Percentiles rank a stretch among this genome's conserved stretches.
Conservation (phyloP, 2,329 filamentous ascomycete species). For the Microthyrium microscopicum region DNA sequence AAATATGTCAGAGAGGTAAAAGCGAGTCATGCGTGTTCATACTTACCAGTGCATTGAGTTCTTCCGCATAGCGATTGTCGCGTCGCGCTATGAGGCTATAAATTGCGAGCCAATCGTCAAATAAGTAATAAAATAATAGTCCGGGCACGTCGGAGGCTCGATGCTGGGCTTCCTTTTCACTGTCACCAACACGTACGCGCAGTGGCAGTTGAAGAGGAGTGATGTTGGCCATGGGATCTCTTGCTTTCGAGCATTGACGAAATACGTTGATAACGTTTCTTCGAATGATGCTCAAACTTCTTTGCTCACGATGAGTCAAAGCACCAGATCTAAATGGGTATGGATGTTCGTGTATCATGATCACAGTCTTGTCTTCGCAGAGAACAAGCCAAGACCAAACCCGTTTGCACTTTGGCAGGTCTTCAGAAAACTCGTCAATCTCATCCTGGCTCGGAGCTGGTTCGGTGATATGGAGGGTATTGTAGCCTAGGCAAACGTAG, state of each 20-base stretch:
- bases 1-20: constrained; percentile 11
- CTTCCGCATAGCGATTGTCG: constrained; percentile 29
- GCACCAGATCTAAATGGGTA: constrained; percentile 15
- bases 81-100: constrained; percentile 36
- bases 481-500: constrained; percentile 56
- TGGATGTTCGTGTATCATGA: constrained; percentile 50
- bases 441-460: constrained; percentile 12
- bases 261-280: constrained; percentile 46
- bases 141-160: constrained; percentile 38
- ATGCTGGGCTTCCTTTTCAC: constrained; percentile 28
- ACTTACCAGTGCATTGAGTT: constrained; percentile 34
- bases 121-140: constrained; percentile 48
- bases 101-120: constrained; percentile 48
- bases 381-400: constrained; percentile 59
- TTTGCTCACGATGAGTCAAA: constrained; percentile 25
- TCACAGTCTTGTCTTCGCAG: constrained; percentile 50
- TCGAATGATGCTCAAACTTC: constrained; percentile 33
- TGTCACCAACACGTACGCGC: constrained; percentile 26
- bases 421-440: constrained; percentile 13
- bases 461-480: constrained; percentile 35
- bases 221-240: constrained; percentile 23
- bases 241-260: constrained; percentile 39
- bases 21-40: background rate
- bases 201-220: constrained; percentile 28
- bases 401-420: constrained; percentile 32